These are phyloP conservation scores for Daldinia decipiens DNA, from an alignment of 495 filamentous ascomycete species.

Conservation along the genomic window DNA sequence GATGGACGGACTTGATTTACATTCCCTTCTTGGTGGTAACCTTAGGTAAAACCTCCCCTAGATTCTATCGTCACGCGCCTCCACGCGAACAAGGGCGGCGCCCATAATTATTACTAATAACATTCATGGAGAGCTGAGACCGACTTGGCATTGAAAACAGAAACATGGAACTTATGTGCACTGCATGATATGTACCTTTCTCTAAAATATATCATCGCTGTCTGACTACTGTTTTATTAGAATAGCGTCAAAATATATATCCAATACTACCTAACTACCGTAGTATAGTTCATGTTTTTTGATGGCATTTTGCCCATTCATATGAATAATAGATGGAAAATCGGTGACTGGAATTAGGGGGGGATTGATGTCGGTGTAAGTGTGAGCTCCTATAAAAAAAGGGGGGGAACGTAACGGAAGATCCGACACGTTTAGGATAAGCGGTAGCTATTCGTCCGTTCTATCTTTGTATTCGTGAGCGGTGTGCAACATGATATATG, in stretches of 20 bases:
- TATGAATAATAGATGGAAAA: too few relatives aligned
- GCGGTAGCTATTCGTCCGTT: slow-evolving; percentile 26
- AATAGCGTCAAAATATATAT: too few relatives aligned
- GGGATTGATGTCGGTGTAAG: too few relatives aligned
- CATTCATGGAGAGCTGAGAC: background rate
- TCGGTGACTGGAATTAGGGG: too few relatives aligned
- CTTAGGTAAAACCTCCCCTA: background rate
- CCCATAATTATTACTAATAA: background rate
- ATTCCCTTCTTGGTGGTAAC: background rate
- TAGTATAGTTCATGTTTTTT: too few relatives aligned
- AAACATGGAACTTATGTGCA: background rate
- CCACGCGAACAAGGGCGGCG: background rate
- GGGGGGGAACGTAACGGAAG: background rate
- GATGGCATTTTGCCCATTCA: too few relatives aligned
- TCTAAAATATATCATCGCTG: background rate
- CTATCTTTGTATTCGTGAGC: slow-evolving; percentile 4
- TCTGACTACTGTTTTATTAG: too few relatives aligned
- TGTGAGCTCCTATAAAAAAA: background rate
- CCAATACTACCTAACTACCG: too few relatives aligned
- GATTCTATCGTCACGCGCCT: background rate
- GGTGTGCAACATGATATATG: slow-evolving; percentile 17
- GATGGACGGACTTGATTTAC: background rate
- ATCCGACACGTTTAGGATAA: slow-evolving; percentile 20
- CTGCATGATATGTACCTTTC: background rate
- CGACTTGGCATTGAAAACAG: background rate